Percentiles rank a stretch among this genome's conserved stretches.
Evolutionary conservation across 2,329 filamentous ascomycete genomes (phyloP).

Genomic region (Diplodia intermedia): DNA sequence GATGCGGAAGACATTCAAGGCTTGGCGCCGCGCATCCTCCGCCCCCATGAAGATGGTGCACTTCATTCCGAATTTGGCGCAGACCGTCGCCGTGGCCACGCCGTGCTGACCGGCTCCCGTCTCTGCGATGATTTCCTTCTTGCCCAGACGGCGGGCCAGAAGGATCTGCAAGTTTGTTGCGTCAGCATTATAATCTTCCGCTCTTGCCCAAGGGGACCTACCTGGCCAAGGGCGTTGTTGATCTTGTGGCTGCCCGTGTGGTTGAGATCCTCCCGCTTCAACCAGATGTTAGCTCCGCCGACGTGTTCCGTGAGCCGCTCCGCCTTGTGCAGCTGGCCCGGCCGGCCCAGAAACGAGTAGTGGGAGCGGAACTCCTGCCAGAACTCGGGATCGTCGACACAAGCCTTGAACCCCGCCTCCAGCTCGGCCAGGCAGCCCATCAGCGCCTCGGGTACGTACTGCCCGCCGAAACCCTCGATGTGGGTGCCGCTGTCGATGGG

Average conservation of each 20-base stretch:
- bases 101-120: conserved; percentile 97
- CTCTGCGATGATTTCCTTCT: conserved; percentile 97
- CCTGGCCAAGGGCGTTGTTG: conserved; percentile 96
- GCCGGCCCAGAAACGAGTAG: conserved; percentile 96
- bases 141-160: conserved; percentile 82
- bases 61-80: conserved; percentile 97
- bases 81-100: conserved; percentile 95
- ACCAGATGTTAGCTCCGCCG: conserved; percentile 93
- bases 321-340: conserved; percentile 87
- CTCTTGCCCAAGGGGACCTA: background rate
- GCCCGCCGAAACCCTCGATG: conserved; percentile 91
- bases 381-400: conserved; percentile 85
- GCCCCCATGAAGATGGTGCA: conserved; percentile 99
- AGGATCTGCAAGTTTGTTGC: conserved; percentile 58
- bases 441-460: conserved; percentile 95
- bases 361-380: conserved; percentile 97
- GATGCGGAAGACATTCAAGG: conserved; percentile 98
- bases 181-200: background rate
- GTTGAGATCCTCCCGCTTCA: conserved; percentile 97
- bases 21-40: conserved; percentile 94
- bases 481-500: conserved; percentile 1
- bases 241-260: conserved; percentile 99
- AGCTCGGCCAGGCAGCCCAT: conserved; percentile 96
- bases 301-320: conserved; percentile 86
- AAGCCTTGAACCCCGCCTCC: conserved; percentile 86